phyloP scores from a whole-genome alignment of 768 basidiomycete genomes.

The Naganishia randhawae region DNA sequence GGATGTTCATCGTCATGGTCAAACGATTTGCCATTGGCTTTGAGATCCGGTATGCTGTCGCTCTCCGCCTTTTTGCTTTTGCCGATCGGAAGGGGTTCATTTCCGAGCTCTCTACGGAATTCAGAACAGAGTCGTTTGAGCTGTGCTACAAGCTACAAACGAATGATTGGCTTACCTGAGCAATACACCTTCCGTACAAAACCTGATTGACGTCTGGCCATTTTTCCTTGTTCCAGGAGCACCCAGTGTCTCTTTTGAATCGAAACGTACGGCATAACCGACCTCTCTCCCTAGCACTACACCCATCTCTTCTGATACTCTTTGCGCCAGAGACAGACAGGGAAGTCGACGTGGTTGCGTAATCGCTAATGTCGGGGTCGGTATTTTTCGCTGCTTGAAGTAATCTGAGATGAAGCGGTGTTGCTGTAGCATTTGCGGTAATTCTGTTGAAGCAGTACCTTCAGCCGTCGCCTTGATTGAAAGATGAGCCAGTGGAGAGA shows the following conservation, averaged over 20 bases:
- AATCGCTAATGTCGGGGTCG: conserved; percentile 39
- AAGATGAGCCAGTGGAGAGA: too few relatives aligned
- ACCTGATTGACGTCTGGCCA: conserved; percentile 39
- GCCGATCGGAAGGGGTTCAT: conserved; percentile 7
- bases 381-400: conserved; percentile 7
- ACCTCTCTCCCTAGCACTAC: conserved; percentile 42
- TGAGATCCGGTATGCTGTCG: neutral
- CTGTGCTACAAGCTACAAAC: neutral
- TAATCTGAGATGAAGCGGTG: conserved; percentile 17
- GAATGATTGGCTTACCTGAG: conserved; percentile 36
- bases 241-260: conserved; percentile 34
- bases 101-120: conserved; percentile 37
- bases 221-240: conserved; percentile 19
- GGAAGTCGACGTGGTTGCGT: conserved; percentile 49
- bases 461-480: neutral
- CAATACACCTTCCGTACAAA: conserved; percentile 48
- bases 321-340: conserved; percentile 42
- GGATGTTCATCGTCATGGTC: conserved; percentile 22
- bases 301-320: conserved; percentile 48
- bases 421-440: conserved; percentile 42
- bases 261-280: conserved; percentile 49
- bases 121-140: neutral
- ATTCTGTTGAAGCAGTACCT: conserved; percentile 22
- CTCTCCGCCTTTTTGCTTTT: conserved; percentile 5
- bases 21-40: neutral